Conservation (phyloP, 768 basidiomycete species). For the Exidia glandulosa region DNA sequence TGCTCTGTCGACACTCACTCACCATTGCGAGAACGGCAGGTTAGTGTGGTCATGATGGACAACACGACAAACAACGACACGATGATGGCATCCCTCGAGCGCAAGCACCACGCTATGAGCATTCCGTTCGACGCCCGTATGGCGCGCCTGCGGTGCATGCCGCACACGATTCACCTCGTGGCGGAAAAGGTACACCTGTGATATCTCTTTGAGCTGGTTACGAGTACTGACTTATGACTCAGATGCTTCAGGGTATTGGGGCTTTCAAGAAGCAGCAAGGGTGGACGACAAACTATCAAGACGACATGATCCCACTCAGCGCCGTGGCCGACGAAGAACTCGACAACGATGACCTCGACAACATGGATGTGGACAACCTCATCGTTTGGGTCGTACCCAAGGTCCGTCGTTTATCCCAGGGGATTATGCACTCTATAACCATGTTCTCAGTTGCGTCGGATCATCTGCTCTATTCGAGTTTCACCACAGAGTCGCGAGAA, state of each 20-base stretch:
- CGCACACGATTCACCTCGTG: conserved; percentile 17
- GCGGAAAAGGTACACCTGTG: conserved; percentile 13
- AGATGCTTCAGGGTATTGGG: conserved; percentile 25
- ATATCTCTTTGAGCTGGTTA: neutral
- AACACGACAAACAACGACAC: conserved; percentile 17
- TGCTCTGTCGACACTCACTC: neutral
- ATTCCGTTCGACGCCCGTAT: conserved; percentile 9
- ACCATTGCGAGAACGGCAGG: too few relatives aligned
- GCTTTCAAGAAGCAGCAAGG: conserved; percentile 14
- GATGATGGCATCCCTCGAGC: conserved; percentile 6
- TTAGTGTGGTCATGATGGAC: conserved; percentile 11
- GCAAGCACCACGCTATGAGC: neutral
- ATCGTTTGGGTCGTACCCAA: neutral
- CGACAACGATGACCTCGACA: neutral
- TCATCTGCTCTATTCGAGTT: conserved; percentile 2
- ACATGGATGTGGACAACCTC: neutral
- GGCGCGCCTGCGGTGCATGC: conserved; percentile 16
- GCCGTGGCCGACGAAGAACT: conserved; percentile 7
- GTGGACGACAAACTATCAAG: conserved; percentile 12
- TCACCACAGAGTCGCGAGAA: conserved; percentile 1
- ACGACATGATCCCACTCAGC: conserved; percentile 1
- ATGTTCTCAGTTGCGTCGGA: conserved; percentile 3
- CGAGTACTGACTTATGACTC: neutral
- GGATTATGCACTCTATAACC: neutral
- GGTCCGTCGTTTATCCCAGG: neutral